These are phyloP conservation scores for Naumovozyma baii DNA, from an alignment of 805 yeast species.

Conservation along the genomic window DNA sequence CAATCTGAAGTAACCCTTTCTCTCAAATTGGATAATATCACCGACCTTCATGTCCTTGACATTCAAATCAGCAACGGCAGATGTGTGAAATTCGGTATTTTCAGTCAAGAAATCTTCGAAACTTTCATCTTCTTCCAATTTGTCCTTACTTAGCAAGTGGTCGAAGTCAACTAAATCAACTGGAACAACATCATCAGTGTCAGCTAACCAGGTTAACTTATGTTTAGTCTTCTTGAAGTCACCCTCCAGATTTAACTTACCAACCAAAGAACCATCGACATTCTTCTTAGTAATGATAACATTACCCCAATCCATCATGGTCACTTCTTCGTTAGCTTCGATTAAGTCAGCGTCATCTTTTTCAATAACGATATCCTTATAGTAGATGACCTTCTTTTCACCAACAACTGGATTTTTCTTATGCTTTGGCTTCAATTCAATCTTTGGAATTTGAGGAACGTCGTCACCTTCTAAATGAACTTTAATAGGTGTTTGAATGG, in stretches of 20 bases:
- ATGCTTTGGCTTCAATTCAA: conserved; percentile 81
- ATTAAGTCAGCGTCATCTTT: conserved; percentile 75
- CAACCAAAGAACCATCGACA: conserved; percentile 61
- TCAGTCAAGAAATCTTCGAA: conserved; percentile 88
- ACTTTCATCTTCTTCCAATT: conserved; percentile 87
- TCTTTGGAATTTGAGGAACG: conserved; percentile 54
- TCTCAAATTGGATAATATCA: conserved; percentile 87
- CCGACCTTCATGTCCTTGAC: conserved; percentile 70
- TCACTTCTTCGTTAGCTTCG: conserved; percentile 80
- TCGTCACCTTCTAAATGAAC: conserved; percentile 46
- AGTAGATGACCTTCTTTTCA: conserved; percentile 62
- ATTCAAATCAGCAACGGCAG: conserved; percentile 73
- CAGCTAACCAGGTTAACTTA: conserved; percentile 91
- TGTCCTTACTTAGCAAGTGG: conserved; percentile 89
- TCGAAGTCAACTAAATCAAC: conserved; percentile 86
- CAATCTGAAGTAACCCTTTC: conserved; percentile 90
- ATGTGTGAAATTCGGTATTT: conserved; percentile 70
- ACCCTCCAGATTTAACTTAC: conserved; percentile 82
- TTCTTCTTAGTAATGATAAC: conserved; percentile 63
- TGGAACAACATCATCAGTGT: conserved; percentile 57
- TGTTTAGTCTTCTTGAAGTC: conserved; percentile 94
- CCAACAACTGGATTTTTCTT: conserved; percentile 93
- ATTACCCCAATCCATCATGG: conserved; percentile 99
- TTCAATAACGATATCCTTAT: conserved; percentile 61
- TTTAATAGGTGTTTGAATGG: conserved; percentile 64